These are phyloP conservation scores for Eucalyptus fibrosa DNA, from an alignment of 345 rosid genomes.

Conservation along the genomic window DNA sequence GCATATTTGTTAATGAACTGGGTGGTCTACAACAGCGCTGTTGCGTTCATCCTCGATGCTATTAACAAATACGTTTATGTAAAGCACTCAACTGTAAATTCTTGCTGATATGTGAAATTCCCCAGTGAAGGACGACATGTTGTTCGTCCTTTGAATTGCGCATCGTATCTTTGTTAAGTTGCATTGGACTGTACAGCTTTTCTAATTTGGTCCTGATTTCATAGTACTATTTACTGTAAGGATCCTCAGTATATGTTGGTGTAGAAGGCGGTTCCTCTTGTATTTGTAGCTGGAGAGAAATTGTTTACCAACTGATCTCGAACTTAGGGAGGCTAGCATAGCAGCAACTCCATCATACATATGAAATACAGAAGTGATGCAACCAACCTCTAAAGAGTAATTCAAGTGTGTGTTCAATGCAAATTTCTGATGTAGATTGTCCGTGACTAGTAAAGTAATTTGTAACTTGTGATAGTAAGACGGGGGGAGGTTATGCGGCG, in stretches of 20 bases:
- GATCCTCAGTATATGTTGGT: not conserved
- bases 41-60: not conserved
- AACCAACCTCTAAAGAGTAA: not conserved
- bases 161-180: not conserved
- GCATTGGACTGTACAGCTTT: not conserved
- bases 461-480: not conserved
- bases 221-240: not conserved
- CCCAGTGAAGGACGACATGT: not conserved
- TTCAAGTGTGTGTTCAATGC: not conserved
- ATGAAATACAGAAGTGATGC: not conserved
- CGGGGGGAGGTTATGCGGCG: not conserved
- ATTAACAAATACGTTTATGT: not conserved
- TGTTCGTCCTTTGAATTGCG: not conserved
- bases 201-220: not conserved
- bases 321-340: not conserved
- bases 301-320: not conserved
- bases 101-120: not conserved
- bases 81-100: not conserved
- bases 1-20: not conserved
- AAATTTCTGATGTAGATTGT: not conserved
- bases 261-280: not conserved
- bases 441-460: not conserved
- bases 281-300: not conserved
- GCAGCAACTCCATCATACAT: not conserved
- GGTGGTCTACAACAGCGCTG: not conserved